Evolutionary conservation across 2,329 filamentous ascomycete species (phyloP).

Genomic region (Fusarium multiceps): DNA sequence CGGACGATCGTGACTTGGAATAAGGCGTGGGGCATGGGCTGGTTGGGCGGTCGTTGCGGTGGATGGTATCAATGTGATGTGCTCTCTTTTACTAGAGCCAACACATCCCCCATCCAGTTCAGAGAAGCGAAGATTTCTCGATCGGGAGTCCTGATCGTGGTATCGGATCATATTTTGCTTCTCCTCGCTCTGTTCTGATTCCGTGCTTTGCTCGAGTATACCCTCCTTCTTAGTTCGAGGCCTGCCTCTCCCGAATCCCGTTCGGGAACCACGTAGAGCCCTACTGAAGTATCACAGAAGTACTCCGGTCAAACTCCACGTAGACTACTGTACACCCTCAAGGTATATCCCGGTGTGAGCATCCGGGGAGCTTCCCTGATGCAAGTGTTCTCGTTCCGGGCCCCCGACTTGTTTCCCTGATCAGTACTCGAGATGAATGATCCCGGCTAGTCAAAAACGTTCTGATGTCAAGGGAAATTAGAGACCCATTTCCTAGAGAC

Average conservation of each 20-base stretch:
- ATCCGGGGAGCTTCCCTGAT: slow-evolving; percentile 17
- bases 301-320: not conserved
- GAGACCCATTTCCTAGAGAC: slow-evolving; percentile 1
- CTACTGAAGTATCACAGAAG: not conserved
- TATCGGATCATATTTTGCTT: not conserved
- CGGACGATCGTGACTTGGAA: slow-evolving; percentile 2
- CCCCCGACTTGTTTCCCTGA: not conserved
- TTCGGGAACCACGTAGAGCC: not conserved
- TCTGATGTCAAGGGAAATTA: slow-evolving; percentile 8
- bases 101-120: not conserved
- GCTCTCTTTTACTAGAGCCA: slow-evolving; percentile 19
- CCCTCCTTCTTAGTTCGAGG: not conserved
- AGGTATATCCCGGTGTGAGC: slow-evolving; percentile 15
- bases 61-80: slow-evolving; percentile 18
- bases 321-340: not conserved
- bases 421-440: slow-evolving; percentile 6
- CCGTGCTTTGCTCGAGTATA: not conserved
- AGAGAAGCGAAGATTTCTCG: not conserved
- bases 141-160: not conserved
- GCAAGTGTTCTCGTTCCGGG: slow-evolving; percentile 23
- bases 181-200: not conserved
- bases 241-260: not conserved
- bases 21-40: slow-evolving; percentile 17
- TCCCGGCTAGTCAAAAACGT: not conserved
- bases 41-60: slow-evolving; percentile 18